Percentiles rank a stretch among this genome's conserved stretches.
phyloP scores from a whole-genome alignment of 2,329 filamentous ascomycete species.

The Aspergillus novofumigatus region DNA sequence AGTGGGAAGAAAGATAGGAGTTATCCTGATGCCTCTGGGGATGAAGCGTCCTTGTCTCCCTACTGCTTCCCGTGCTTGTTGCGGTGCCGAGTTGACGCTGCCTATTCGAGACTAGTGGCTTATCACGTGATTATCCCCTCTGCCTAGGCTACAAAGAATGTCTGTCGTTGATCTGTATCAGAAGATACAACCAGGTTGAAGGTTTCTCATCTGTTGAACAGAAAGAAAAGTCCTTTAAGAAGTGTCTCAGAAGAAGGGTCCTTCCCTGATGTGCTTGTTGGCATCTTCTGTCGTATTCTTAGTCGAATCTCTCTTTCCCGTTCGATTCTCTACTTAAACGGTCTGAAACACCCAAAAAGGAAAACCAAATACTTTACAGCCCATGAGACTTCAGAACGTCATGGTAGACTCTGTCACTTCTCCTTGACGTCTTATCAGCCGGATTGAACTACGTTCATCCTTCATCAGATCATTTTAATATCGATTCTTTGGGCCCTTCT shows the following conservation, averaged over 20 bases:
- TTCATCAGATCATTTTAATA: not conserved
- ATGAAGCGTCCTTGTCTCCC: constrained; percentile 3
- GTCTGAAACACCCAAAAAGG: not conserved
- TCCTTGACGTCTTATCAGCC: not conserved
- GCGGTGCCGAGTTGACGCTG: constrained; percentile 16
- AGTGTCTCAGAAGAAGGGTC: not conserved
- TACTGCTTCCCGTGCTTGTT: constrained; percentile 13
- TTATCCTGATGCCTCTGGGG: constrained; percentile 17
- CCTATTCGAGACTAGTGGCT: constrained; percentile 16
- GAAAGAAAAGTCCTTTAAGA: not conserved
- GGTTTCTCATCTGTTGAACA: not conserved
- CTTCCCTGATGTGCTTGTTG: not conserved
- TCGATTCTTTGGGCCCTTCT: not conserved
- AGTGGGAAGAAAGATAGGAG: constrained; percentile 17
- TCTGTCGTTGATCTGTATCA: not conserved
- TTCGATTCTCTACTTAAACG: not conserved
- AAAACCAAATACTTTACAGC: not conserved
- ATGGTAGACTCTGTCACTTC: not conserved
- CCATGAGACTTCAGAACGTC: not conserved
- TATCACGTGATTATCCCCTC: constrained; percentile 11
- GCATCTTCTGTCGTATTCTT: not conserved
- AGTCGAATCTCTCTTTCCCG: no score
- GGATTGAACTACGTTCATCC: not conserved
- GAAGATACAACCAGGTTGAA: not conserved
- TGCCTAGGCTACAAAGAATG: not conserved